Evolutionary conservation across 2,329 filamentous ascomycete genomes (phyloP), one percentile per base, ranked within the genome.

Genomic region (Rhynchosporium graminicola): DNA sequence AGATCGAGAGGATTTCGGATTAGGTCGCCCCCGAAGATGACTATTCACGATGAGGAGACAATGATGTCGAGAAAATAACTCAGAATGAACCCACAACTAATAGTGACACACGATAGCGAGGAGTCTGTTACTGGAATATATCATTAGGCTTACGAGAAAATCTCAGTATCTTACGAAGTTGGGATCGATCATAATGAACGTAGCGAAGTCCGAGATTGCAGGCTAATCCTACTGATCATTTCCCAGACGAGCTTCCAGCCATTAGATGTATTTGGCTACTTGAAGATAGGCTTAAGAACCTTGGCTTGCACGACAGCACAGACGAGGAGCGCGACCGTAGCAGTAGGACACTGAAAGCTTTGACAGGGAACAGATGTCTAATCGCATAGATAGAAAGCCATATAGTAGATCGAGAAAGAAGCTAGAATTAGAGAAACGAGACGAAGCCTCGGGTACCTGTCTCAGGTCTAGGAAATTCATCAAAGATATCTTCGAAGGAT

Each of bases 331-430:
- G 90, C 86, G 56, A 97, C 80, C 57, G 90, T 92, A n/a, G 91
- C 92, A 43, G 83, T 82, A 0, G 93, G 0, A 95, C 92, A 63
- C 96, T 85, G 72, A 87, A 90, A 0, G 93, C 87, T 78, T 97
- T 97, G 72, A 91, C 89, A 0, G 92, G 97, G 77, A 97, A 97
- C 3, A 97, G 80, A 74, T 97, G 92, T 51, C 92, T 87, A 71
- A 96, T 87, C 77, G 94, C 86, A 76, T 96, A 90, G 1, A 96
- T 91, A 0, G 91, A 92, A 69, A 95, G 93, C 87, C 90, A 96
- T 64, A 96, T 88, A 26, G 91, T 91, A 0, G 92, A 92, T 0
- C 96, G 80, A 1, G 89, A 93, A 66, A 83, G 79, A 2, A 91
- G 74, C 91, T 91, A 96, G 76, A 96, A 97, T 61, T 97, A 78